Base-by-base conservation (phyloP, 192 early-diverging fungal species). In the Gamsiella multidivaricata region DNA sequence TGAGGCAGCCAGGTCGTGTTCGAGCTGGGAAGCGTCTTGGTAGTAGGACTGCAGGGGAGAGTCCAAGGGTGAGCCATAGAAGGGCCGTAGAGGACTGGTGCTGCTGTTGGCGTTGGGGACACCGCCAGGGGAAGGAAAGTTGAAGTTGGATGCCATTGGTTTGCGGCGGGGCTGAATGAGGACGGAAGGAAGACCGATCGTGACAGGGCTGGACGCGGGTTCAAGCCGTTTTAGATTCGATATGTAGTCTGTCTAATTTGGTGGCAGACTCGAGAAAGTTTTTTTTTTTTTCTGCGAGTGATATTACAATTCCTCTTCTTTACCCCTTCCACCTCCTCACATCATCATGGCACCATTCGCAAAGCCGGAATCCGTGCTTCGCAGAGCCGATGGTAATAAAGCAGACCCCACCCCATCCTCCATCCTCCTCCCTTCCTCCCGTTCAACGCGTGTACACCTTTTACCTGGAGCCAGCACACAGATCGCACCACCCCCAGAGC, bases 341-440 rank as follows among this genome's bases (percentile, higher is more conserved):
- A 29, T 39, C 70, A 61, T 55, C 65, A 76, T 76, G 73, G 73
- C 73, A 67, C 73, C 73, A 18, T 76, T 76, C 73, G 73, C 73
- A 61, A 76, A 76, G 73, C 73, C 73, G 31, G 73, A 76, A 58
- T 76, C 73, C 29, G 73, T 76, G 73, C 73, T 76, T 76, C 73
- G 73, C 64, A 76, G 73, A 76, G 73, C 73, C 65, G 73, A 76
- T 76, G 73, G 73, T 76, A 76, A 59, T 62, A 17, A 14, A 1
- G 5, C 11, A 23, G 0, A 25, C 54, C 28, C 25, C 31, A 23
- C 22, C 15, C 55, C 49, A 11, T 26, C 42, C 9, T 31, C 28
- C 41, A 45, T 37, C 50, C 3, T 63, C 29, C 18, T 9, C 29
- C 17, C 43, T 41, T 18, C 12, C 39, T 41, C 39, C 14, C 8